Evolutionary conservation across 164 flowering plant species (phyloP).

Genomic region (Chloranthus sessilifolius): DNA sequence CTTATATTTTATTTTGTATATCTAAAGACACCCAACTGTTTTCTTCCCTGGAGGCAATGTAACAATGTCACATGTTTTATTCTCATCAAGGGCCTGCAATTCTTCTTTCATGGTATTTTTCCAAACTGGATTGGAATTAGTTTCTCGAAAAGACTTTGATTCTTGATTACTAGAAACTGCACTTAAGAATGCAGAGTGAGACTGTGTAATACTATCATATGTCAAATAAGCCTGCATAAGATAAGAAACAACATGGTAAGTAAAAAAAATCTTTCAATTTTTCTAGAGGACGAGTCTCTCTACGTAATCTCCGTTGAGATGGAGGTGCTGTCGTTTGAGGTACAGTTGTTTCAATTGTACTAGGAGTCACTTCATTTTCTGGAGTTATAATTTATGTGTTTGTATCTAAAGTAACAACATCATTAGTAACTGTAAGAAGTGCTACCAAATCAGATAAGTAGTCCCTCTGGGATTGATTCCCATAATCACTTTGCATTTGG

Average conservation of each 20-base stretch:
- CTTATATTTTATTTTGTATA: neutral
- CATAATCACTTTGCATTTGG: constrained; percentile 2
- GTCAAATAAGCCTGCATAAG: neutral
- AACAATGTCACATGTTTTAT: constrained; percentile 2
- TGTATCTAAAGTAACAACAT: neutral
- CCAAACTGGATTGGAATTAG: neutral
- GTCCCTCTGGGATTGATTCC: constrained; percentile 3
- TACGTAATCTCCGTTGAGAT: neutral
- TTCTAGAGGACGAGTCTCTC: neutral
- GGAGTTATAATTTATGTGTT: neutral
- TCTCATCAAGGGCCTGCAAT: constrained; percentile 1
- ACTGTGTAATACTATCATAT: constrained; percentile 5
- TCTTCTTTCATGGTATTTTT: neutral
- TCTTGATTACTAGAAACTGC: neutral
- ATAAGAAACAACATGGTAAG: neutral
- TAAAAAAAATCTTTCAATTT: constrained; percentile 2
- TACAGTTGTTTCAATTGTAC: neutral
- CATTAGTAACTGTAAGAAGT: neutral
- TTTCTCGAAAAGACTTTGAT: neutral
- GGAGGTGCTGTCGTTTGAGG: neutral
- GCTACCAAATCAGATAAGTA: constrained; percentile 3
- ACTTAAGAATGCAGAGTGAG: no score
- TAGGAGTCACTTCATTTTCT: neutral
- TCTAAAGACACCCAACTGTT: neutral
- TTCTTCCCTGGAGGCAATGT: neutral